These are phyloP conservation scores for Phlyctochytrium arcticum DNA, from an alignment of 192 early-diverging fungal species.

Conservation along the genomic window DNA sequence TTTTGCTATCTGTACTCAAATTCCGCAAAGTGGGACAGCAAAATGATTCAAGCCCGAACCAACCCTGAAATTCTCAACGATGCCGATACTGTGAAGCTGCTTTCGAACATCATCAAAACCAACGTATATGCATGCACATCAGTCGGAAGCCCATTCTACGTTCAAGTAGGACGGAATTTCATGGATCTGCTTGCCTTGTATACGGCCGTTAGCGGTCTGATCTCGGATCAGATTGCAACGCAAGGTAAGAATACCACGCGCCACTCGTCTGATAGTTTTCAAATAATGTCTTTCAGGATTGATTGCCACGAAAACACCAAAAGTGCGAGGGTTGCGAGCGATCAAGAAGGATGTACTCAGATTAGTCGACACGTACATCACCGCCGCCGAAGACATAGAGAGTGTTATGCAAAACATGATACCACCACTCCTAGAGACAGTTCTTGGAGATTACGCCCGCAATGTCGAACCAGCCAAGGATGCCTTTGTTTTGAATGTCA, in stretches of 20 bases:
- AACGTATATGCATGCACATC: constrained; percentile 90
- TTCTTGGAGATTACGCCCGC: constrained; percentile 82
- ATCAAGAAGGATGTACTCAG: constrained; percentile 96
- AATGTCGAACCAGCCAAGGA: constrained; percentile 88
- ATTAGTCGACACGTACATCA: constrained; percentile 90
- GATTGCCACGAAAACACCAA: constrained; percentile 89
- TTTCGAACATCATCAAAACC: constrained; percentile 91
- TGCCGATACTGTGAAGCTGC: constrained; percentile 76
- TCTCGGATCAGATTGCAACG: constrained; percentile 30
- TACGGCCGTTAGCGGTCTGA: constrained; percentile 77
- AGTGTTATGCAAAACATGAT: constrained; percentile 81
- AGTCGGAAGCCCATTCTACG: constrained; percentile 81
- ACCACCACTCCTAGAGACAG: constrained; percentile 84
- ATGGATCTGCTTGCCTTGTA: constrained; percentile 90
- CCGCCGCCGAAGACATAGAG: constrained; percentile 79
- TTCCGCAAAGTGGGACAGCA: constrained; percentile 66
- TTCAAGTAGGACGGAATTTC: constrained; percentile 87
- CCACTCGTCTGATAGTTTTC: neutral
- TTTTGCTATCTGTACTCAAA: no score
- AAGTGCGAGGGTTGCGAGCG: constrained; percentile 83
- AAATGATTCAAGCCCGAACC: constrained; percentile 67
- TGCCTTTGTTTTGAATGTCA: constrained; percentile 89
- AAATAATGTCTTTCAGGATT: constrained; percentile 49
- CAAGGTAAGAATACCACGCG: constrained; percentile 4
- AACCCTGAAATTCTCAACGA: constrained; percentile 69